Base-by-base conservation (phyloP, 176 grass and related monocot species). In the Triticum monococcum region DNA sequence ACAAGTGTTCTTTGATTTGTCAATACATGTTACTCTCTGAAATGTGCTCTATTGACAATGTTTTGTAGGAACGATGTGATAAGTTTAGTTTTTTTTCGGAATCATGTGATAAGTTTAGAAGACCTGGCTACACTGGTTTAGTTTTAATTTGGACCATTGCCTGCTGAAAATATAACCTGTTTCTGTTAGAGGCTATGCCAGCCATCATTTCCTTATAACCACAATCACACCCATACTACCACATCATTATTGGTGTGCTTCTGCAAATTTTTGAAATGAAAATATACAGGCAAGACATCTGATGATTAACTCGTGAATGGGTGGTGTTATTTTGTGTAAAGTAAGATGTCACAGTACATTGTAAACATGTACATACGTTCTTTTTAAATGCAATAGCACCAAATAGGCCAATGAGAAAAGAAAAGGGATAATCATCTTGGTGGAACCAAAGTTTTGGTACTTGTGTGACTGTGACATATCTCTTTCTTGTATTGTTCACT, bases 401-500 rank as follows among this genome's bases (percentile, higher is more conserved):
- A 10, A 46, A 66, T 56, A 65, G 16, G 79, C 36, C 40, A 66
- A 36, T 38, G 28, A 24, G 38, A 81, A 64, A 88, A 33, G 4
- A 63, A 28, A 71, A 24, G 2, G 28, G 25, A 66, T 64, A 52
- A 88, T 63, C 20, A 64, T 72, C 22, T 72, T 52, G 77, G 52
- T 52, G 48, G 57, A 54, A 37, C 31, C 59, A 54, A 37, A 64
- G n/a, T 78, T 74, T 86, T 79, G 45, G 59, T 82, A 67, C 66
- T 65, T 66, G n/a, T 73, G 63, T 46, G n/a, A 41, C 56, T 62
- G 71, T 84, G 45, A 32, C 60, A 60, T 76, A 68, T 1, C 69
- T 1, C 69, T 89, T 89, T 59, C 64, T 59, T 82, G 32, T 12
- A 82, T 76, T 36, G 24, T 36, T 74, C 31, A 83, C 50, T 79